Evolutionary conservation across 73 alveolate species (phyloP).

Genomic region (Symbiodinium natans): DNA sequence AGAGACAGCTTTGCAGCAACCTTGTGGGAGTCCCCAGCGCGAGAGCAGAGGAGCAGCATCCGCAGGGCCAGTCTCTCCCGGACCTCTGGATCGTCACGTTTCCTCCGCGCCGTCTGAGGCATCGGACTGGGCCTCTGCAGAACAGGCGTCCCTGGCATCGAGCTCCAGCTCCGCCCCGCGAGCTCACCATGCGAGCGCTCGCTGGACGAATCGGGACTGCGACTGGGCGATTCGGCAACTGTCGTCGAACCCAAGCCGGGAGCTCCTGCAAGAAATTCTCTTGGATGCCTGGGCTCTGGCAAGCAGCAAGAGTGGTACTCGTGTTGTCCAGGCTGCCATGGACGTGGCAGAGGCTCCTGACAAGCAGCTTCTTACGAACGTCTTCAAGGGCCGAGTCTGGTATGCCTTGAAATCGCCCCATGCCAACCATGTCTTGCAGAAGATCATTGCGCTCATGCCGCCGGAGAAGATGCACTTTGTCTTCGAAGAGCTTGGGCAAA

Average conservation of each 20-base stretch:
- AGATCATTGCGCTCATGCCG: conserved; percentile 66
- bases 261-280: conserved; percentile 32
- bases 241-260: conserved; percentile 22
- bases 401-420: conserved; percentile 62
- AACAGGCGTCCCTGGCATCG: background rate
- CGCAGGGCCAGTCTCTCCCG: background rate
- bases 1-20: background rate
- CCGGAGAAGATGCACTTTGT: conserved; percentile 80
- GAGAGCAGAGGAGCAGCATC: background rate
- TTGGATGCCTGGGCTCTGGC: conserved; percentile 49
- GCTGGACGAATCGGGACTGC: conserved; percentile 88
- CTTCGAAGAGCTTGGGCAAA: conserved; percentile 21
- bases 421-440: conserved; percentile 83
- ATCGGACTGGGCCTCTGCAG: conserved; percentile 4
- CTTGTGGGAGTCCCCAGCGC: background rate
- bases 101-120: background rate
- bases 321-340: conserved; percentile 68
- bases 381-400: conserved; percentile 77
- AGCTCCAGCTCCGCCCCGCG: background rate
- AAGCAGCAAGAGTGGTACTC: conserved; percentile 56
- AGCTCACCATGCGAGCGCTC: too few species aligned
- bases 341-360: conserved; percentile 64
- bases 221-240: conserved; percentile 46
- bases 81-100: background rate
- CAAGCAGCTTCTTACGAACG: conserved; percentile 22